Percentiles rank a stretch among this genome's conserved stretches.
Conservation (phyloP, 306 rosid genomes). For the Glycine soja region DNA sequence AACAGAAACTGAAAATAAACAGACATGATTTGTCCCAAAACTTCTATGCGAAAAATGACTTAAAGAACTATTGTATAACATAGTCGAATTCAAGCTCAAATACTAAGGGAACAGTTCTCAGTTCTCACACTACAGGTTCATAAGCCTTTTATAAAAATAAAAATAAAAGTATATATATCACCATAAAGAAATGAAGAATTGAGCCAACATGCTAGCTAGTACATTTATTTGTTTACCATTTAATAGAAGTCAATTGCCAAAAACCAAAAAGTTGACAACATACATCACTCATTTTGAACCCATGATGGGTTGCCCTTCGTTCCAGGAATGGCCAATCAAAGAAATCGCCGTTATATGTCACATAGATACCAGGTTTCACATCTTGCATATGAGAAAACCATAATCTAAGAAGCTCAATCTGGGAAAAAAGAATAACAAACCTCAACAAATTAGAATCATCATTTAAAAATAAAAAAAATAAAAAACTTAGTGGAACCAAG, state of each 20-base stretch:
- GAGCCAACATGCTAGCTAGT: slow-evolving; percentile 26
- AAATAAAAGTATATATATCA: slow-evolving; percentile 11
- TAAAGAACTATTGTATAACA: slow-evolving; percentile 35
- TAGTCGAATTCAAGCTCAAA: slow-evolving; percentile 33
- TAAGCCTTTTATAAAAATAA: slow-evolving; percentile 21
- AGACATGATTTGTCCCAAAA: slow-evolving; percentile 26
- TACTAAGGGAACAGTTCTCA: slow-evolving; percentile 1
- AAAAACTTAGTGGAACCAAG: slow-evolving; percentile 26
- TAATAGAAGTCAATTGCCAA: slow-evolving; percentile 36
- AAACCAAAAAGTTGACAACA: slow-evolving; percentile 44
- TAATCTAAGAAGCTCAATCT: slow-evolving; percentile 84
- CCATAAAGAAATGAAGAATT: slow-evolving; percentile 8
- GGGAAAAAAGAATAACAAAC: slow-evolving; percentile 23
- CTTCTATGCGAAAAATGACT: slow-evolving; percentile 22
- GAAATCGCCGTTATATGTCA: slow-evolving; percentile 94
- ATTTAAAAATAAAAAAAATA: slow-evolving; percentile 31
- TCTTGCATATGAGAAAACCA: slow-evolving; percentile 99
- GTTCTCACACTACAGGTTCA: slow-evolving; percentile 25
- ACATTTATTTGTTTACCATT: slow-evolving; percentile 26
- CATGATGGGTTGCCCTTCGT: slow-evolving; percentile 85
- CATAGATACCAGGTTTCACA: slow-evolving; percentile 95
- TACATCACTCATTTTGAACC: slow-evolving; percentile 90
- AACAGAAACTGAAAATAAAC: slow-evolving; percentile 29
- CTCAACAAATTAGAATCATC: slow-evolving; percentile 18
- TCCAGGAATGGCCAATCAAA: slow-evolving; percentile 99